Evolutionary conservation across 163 green algal species (phyloP).

Genomic region (Chloroidium sp.): DNA sequence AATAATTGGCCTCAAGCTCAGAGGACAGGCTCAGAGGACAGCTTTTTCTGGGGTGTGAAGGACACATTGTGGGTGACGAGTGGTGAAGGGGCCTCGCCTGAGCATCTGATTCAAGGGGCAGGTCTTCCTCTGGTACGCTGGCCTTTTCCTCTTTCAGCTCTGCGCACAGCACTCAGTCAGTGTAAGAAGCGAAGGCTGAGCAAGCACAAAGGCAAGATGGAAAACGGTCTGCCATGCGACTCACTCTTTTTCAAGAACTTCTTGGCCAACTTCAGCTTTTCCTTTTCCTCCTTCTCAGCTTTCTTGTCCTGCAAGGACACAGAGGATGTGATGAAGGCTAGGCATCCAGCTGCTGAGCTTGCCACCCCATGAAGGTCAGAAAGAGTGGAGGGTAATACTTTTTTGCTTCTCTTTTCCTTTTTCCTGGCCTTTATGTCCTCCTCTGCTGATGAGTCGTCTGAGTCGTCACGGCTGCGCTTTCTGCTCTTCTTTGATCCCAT

Average conservation of each 20-base stretch:
- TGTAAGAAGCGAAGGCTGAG: not conserved
- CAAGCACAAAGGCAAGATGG: not conserved
- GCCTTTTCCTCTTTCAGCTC: not conserved
- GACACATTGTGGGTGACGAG: not conserved
- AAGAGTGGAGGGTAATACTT: not conserved
- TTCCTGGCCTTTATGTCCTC: not conserved
- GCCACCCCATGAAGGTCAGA: not conserved
- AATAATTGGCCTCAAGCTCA: not conserved
- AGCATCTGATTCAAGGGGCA: not conserved
- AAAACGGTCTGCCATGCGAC: not conserved
- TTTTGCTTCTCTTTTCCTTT: conserved; percentile 4
- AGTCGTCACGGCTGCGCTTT: too few relatives aligned
- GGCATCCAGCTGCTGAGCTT: conserved; percentile 11
- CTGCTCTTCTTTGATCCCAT: conserved; percentile 5
- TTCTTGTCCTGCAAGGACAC: conserved; percentile 23
- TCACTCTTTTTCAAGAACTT: conserved; percentile 30
- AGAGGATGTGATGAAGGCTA: too few relatives aligned
- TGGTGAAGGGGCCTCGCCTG: not conserved
- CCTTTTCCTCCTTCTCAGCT: conserved; percentile 6
- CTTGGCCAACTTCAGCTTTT: conserved; percentile 26
- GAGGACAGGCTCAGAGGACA: not conserved
- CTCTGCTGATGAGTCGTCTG: not conserved
- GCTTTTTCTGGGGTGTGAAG: not conserved
- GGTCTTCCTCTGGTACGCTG: not conserved
- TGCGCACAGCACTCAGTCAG: not conserved